Conservation (phyloP, 176 grass and related monocot species). For the Eragrostis curvula region DNA sequence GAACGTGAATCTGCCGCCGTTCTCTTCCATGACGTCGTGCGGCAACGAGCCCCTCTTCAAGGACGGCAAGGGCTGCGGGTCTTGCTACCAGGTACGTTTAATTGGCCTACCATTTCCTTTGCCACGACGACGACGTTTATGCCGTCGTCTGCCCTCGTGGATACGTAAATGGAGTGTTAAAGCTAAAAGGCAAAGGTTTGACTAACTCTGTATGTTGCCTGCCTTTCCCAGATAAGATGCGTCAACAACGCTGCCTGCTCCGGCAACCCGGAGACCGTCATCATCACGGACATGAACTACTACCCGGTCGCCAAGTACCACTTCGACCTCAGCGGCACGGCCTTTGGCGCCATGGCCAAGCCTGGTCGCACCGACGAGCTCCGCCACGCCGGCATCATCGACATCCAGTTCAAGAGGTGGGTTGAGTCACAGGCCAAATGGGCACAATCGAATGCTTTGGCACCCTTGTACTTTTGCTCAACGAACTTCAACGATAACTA, state of each 20-base stretch:
- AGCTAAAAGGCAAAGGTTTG: background rate
- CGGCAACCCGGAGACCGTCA: constrained; percentile 54
- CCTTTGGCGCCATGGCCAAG: constrained; percentile 60
- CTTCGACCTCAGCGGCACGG: constrained; percentile 76
- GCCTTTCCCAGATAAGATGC: constrained; percentile 48
- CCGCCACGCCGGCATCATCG: constrained; percentile 63
- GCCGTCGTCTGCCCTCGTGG: background rate
- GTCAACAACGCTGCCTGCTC: constrained; percentile 46
- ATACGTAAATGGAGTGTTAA: background rate
- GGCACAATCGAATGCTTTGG: no score
- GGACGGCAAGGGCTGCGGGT: constrained; percentile 70
- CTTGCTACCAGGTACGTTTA: constrained; percentile 52
- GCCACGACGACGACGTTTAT: background rate
- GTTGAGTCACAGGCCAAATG: background rate
- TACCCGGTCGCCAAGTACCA: constrained; percentile 57
- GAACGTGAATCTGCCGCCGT: constrained; percentile 49
- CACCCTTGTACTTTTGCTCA: constrained; percentile 17
- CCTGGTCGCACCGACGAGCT: constrained; percentile 53
- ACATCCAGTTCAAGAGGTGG: constrained; percentile 63
- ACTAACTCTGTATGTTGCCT: background rate
- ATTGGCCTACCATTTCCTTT: background rate
- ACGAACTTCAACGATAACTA: constrained; percentile 25
- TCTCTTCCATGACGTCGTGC: constrained; percentile 60
- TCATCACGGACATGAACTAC: constrained; percentile 77
- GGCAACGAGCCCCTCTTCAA: constrained; percentile 62